phyloP scores from a whole-genome alignment of 1,284 basidiomycete genomes.

The Xerocomus cyaneibrunnescens region DNA sequence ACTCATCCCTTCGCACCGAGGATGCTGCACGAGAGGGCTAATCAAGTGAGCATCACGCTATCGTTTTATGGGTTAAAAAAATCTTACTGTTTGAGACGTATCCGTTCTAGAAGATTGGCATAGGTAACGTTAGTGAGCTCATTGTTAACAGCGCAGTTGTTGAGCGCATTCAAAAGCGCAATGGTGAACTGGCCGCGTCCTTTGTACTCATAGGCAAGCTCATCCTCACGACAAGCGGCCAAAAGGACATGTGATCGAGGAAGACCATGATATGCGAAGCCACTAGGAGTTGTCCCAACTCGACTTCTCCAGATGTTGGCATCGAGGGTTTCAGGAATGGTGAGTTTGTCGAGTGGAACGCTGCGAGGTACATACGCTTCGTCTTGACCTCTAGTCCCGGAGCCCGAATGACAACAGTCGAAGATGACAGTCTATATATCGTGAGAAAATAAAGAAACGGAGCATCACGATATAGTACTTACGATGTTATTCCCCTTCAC shows the following conservation, averaged over 20 bases:
- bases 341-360: background rate
- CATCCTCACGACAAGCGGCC: background rate
- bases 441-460: background rate
- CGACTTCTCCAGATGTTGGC: background rate
- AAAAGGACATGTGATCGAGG: constrained; percentile 1
- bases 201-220: constrained; percentile 17
- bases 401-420: constrained; percentile 1
- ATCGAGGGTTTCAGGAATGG: background rate
- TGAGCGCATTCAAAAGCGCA: constrained; percentile 16
- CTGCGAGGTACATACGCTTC: background rate
- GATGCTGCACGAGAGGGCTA: constrained; percentile 13
- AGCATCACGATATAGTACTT: background rate
- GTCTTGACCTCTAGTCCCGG: background rate
- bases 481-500: constrained; percentile 4
- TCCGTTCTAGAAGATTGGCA: constrained; percentile 4
- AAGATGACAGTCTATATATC: constrained; percentile 1
- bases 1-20: constrained; percentile 19
- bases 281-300: background rate
- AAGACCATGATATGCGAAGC: background rate
- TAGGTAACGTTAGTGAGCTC: constrained; percentile 15
- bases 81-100: constrained; percentile 15
- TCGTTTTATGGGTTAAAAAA: background rate
- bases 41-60: background rate
- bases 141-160: background rate
- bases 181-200: constrained; percentile 16